Evolutionary conservation across 2,329 filamentous ascomycete species (phyloP).

Genomic region (Colletotrichum australisinense): DNA sequence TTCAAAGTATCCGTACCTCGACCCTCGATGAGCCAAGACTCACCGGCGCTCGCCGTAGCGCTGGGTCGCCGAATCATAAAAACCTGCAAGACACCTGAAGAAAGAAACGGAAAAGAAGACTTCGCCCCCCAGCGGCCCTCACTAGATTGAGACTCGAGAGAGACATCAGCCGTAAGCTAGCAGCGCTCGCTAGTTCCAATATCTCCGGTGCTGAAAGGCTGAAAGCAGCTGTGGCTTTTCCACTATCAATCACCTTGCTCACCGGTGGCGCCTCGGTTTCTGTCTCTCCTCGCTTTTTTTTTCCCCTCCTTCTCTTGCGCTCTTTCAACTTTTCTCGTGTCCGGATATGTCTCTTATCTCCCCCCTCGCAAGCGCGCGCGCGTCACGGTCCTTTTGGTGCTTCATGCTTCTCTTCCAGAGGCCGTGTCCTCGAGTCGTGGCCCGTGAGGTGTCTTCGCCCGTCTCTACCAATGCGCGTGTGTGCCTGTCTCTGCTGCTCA

Average conservation of each 20-base stretch:
- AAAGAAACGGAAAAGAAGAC: not conserved
- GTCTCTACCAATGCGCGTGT: too few species aligned
- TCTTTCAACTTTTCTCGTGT: not conserved
- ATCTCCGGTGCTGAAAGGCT: not conserved
- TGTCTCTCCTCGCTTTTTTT: not conserved
- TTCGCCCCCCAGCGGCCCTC: not conserved
- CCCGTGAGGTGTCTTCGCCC: not conserved
- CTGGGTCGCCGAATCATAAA: not conserved
- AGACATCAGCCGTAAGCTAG: not conserved
- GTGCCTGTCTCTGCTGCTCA: not conserved
- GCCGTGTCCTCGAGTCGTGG: not conserved
- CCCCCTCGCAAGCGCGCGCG: too few species aligned
- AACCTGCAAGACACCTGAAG: not conserved
- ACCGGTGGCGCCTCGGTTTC: not conserved
- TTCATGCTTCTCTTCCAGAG: not conserved
- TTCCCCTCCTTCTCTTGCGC: too few species aligned
- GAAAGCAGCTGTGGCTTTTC: constrained; percentile 10
- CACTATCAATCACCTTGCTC: not conserved
- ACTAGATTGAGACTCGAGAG: not conserved
- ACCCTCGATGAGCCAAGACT: not conserved
- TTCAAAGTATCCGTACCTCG: not conserved
- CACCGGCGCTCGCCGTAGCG: constrained; percentile 14
- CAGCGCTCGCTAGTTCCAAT: not conserved
- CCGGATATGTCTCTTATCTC: not conserved
- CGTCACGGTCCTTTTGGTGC: not conserved